Percentiles rank a stretch among this genome's conserved stretches.
These are phyloP conservation scores for Amanita phalloides DNA, from an alignment of 768 basidiomycete species.

Conservation along the genomic window DNA sequence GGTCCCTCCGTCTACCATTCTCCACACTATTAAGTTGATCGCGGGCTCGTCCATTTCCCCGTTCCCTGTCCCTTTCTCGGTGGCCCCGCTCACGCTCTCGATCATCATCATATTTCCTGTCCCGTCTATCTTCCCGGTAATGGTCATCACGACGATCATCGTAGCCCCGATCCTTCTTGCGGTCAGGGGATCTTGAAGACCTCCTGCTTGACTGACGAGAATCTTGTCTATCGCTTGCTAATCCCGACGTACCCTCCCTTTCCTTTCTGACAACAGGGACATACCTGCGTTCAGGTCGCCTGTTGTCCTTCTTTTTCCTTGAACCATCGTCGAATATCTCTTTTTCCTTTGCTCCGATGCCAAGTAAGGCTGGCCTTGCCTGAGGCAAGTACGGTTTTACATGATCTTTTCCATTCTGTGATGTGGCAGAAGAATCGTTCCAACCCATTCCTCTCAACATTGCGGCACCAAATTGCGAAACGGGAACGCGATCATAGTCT, in stretches of 20 bases:
- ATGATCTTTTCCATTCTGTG: constrained; percentile 50
- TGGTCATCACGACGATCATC: constrained; percentile 15
- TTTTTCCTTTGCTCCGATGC: constrained; percentile 89
- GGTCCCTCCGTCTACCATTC: constrained; percentile 7
- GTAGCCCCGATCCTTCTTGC: constrained; percentile 18
- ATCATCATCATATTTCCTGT: constrained; percentile 9
- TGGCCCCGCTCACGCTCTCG: constrained; percentile 12
- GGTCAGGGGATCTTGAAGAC: constrained; percentile 41
- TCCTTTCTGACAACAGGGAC: constrained; percentile 75
- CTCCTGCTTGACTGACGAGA: constrained; percentile 38
- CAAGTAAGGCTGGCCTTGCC: constrained; percentile 76
- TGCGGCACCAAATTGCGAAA: constrained; percentile 89
- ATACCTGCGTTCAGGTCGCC: constrained; percentile 63
- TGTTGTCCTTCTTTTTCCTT: constrained; percentile 32
- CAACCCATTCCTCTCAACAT: constrained; percentile 95
- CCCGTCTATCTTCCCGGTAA: constrained; percentile 8
- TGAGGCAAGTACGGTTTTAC: constrained; percentile 76
- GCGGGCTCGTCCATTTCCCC: constrained; percentile 17
- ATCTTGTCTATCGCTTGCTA: constrained; percentile 15
- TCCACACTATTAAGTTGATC: constrained; percentile 21
- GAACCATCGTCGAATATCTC: constrained; percentile 64
- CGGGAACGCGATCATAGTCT: constrained; percentile 86
- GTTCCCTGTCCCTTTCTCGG: constrained; percentile 11
- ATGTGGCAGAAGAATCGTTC: constrained; percentile 72
- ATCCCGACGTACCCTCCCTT: constrained; percentile 23